These are phyloP conservation scores for Hyphopichia burtonii DNA, from an alignment of 1,139 yeast genomes.

Conservation along the genomic window DNA sequence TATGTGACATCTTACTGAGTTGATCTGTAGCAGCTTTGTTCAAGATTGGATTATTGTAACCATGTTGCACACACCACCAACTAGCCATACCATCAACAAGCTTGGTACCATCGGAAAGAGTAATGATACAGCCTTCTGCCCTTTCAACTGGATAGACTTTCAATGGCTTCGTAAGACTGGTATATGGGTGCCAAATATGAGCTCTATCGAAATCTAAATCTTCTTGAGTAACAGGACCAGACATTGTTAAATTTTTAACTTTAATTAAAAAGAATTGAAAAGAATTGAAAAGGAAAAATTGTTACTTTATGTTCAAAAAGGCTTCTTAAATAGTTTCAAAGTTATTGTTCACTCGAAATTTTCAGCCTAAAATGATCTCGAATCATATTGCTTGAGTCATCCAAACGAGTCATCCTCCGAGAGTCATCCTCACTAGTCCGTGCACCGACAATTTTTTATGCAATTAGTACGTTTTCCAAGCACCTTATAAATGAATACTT, in stretches of 20 bases:
- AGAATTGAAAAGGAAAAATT: too few species aligned
- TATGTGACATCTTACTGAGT: constrained; percentile 21
- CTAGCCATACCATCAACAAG: constrained; percentile 31
- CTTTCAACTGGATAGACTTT: constrained; percentile 22
- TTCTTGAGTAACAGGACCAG: constrained; percentile 2
- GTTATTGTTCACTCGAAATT: too few species aligned
- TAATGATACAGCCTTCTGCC: constrained; percentile 19
- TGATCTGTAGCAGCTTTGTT: constrained; percentile 22
- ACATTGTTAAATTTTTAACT: not conserved
- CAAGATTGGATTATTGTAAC: constrained; percentile 23
- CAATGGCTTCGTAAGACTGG: constrained; percentile 22
- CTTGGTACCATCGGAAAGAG: constrained; percentile 13
- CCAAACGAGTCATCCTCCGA: too few species aligned
- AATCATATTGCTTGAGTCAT: too few species aligned
- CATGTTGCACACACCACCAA: constrained; percentile 34
- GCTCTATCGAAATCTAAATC: constrained; percentile 17
- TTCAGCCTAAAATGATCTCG: too few species aligned
- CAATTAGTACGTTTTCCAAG: too few species aligned
- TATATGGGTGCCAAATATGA: constrained; percentile 32
- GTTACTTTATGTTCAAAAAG: too few species aligned
- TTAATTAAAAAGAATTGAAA: too few species aligned
- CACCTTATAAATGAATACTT: too few species aligned
- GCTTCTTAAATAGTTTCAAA: too few species aligned
- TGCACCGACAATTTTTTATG: too few species aligned
- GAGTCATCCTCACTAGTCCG: too few species aligned